Conservation (phyloP, 1,139 yeast genomes). For the Yamadazyma buinensis region DNA sequence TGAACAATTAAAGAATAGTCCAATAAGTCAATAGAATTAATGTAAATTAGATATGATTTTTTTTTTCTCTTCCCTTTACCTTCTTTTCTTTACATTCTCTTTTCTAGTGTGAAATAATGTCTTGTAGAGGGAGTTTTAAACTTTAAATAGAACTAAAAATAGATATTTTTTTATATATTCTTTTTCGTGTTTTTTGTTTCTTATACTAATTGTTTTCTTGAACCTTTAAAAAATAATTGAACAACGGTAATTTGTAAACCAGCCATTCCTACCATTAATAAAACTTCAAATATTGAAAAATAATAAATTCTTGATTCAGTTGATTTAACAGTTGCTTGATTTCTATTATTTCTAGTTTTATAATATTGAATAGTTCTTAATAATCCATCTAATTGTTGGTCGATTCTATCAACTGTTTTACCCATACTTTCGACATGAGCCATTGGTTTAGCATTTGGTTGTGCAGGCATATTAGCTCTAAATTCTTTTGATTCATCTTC, state of each 20-base stretch:
- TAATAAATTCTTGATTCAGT: conserved; percentile 85
- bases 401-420: conserved; percentile 57
- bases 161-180: no score
- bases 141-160: no score
- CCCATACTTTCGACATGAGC: conserved; percentile 62
- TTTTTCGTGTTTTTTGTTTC: no score
- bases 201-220: conserved; percentile 74
- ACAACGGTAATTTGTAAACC: conserved; percentile 78
- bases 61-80: not conserved
- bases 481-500: conserved; percentile 47
- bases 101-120: no score
- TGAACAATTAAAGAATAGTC: conserved; percentile 72
- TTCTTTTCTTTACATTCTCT: no score
- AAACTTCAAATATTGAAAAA: conserved; percentile 78
- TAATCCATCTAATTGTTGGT: conserved; percentile 61
- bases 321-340: conserved; percentile 85
- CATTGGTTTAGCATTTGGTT: conserved; percentile 54
- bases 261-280: conserved; percentile 84
- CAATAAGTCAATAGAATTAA: conserved; percentile 55
- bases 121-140: no score
- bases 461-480: conserved; percentile 64
- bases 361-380: conserved; percentile 72
- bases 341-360: conserved; percentile 88
- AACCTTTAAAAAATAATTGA: conserved; percentile 80
- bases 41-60: conserved; percentile 2